These are phyloP conservation scores for Phragmites australis DNA, from an alignment of 176 grass and related monocot species.

Conservation along the genomic window DNA sequence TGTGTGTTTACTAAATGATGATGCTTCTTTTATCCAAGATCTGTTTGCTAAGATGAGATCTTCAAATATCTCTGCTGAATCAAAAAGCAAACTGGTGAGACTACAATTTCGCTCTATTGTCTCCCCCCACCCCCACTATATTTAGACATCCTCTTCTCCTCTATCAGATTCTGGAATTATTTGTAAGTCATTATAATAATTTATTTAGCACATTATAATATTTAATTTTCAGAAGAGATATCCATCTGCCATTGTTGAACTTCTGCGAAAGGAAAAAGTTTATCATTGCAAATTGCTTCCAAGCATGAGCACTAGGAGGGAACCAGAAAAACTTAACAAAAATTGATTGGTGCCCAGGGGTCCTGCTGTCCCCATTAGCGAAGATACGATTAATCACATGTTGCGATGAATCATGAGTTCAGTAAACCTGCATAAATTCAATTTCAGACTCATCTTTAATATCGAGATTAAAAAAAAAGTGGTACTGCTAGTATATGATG, in stretches of 20 bases:
- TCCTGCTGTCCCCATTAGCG: too few species aligned
- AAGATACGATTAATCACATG: too few species aligned
- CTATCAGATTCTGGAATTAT: constrained; percentile 7
- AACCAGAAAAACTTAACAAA: too few species aligned
- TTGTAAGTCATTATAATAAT: constrained; percentile 5
- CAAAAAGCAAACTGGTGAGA: constrained; percentile 74
- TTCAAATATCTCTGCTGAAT: constrained; percentile 54
- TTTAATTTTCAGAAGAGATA: constrained; percentile 6
- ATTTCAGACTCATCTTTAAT: too few species aligned
- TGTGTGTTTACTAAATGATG: constrained; percentile 73
- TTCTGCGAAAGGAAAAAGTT: constrained; percentile 18
- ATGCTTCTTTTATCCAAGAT: constrained; percentile 81
- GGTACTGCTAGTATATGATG: background rate
- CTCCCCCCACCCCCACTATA: background rate
- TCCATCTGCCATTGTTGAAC: constrained; percentile 1
- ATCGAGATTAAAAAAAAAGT: too few species aligned
- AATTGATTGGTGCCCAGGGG: too few species aligned
- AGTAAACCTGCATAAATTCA: background rate
- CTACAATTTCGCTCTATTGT: constrained; percentile 1
- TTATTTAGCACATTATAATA: constrained; percentile 1
- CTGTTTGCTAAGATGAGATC: constrained; percentile 75
- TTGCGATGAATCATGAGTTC: constrained; percentile 12
- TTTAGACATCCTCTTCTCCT: constrained; percentile 32
- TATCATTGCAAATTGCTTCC: background rate
- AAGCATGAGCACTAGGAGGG: background rate